Base-by-base conservation (phyloP, 805 yeast genomes). In the Vanderwaltozyma verrucispora region DNA sequence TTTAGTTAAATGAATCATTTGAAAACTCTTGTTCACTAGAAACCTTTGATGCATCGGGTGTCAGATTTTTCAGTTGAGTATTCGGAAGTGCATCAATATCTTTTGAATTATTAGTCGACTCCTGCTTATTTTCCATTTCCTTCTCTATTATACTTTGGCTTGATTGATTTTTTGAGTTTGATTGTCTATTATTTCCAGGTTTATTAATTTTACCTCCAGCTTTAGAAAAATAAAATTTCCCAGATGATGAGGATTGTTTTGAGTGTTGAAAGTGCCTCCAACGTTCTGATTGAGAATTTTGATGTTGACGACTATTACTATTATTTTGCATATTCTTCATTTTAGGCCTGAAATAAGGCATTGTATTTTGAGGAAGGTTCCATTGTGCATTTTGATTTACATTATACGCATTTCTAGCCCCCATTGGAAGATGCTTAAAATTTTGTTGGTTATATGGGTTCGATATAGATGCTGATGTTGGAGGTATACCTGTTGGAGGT, bases 401-500 rank as follows among this genome's bases (percentile, higher is more conserved):
- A 15, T 14, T 8, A 36, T 27, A 36, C 8, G 27, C 27, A 26
- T 21, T 31, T 21, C 39, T 31, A 7, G 28, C n/a, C 6, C 15
- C 10, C 4, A 30, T 20, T 10, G 20, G 28, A 27, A 15, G 26
- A 26, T 36, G 39, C 13, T 28, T 27, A 12, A 20, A 25, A 11
- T 16, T 24, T 12, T 28, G 39, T 9, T 33, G 33, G 1, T 31
- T 7, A n/a, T 31, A 33, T 3, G 31, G 3, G 7, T 32, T 31
- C 2, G 39, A 20, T 23, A 30, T 26, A 31, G 35, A 45, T 12
- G 44, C 37, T 27, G 43, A n/a, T 4, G 49, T 41, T 4, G 50
- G 48, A 30, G 47, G 53, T 41, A 50, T 42, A 16, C 50, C 45
- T 30, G 45, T 51, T 12, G 45, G 41, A 14, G 53, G 48, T 17